Evolutionary conservation across 768 basidiomycete species (phyloP).

Genomic region (Boletus pseudo-olivaceus): DNA sequence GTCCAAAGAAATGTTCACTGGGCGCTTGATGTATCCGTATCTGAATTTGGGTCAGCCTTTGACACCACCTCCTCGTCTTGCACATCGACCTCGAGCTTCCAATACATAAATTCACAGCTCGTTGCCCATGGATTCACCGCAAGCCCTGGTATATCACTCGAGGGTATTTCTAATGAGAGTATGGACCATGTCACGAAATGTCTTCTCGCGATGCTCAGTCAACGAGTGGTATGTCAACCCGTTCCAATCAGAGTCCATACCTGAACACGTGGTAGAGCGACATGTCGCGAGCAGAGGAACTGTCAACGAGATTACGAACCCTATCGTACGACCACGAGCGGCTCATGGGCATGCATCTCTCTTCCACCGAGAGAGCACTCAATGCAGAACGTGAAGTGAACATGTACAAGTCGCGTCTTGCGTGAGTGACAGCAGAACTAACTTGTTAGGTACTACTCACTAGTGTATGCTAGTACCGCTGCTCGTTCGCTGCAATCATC

Average conservation of each 20-base stretch:
- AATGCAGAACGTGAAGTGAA: constrained; percentile 79
- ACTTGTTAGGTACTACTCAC: constrained; percentile 5
- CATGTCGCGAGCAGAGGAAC: constrained; percentile 73
- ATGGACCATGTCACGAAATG: constrained; percentile 65
- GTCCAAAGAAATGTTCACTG: constrained; percentile 42
- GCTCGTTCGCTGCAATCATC: constrained; percentile 53
- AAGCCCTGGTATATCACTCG: constrained; percentile 62
- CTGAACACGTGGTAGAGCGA: constrained; percentile 49
- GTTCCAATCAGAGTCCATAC: background rate
- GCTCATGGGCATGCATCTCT: constrained; percentile 58
- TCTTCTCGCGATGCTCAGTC: constrained; percentile 69
- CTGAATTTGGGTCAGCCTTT: constrained; percentile 41
- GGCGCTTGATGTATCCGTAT: constrained; percentile 45
- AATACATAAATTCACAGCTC: constrained; percentile 80
- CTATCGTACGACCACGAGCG: constrained; percentile 81
- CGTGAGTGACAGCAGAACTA: constrained; percentile 44
- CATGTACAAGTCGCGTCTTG: constrained; percentile 64
- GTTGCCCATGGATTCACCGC: constrained; percentile 75
- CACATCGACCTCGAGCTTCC: constrained; percentile 56
- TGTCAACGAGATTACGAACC: constrained; percentile 71
- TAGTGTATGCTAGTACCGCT: constrained; percentile 38
- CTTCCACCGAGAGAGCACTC: constrained; percentile 56
- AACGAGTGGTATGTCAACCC: constrained; percentile 61
- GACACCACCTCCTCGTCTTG: constrained; percentile 45
- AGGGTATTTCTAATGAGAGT: constrained; percentile 55